phyloP scores from a whole-genome alignment of 169 alveolate species.

The Babesia ovata region DNA sequence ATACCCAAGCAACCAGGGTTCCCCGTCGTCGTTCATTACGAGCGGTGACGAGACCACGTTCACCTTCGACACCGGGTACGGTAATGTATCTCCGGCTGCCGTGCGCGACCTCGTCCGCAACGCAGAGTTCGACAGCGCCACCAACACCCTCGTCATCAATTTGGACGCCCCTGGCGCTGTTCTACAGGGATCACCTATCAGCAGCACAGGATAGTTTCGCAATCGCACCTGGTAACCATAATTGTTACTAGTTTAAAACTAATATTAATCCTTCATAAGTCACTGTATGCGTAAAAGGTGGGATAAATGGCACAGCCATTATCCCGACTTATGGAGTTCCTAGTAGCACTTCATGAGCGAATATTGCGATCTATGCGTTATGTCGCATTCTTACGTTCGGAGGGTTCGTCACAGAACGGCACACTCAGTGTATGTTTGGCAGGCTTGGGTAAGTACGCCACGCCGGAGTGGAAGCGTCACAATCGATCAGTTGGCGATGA shows the following conservation, averaged over 20 bases:
- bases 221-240: neutral
- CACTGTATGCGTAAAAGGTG: too few species aligned
- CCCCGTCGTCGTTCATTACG: conserved; percentile 5
- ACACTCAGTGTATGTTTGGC: too few species aligned
- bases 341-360: too few species aligned
- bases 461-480: too few species aligned
- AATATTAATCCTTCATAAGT: too few species aligned
- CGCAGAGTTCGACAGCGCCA: conserved; percentile 49
- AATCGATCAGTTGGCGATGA: too few species aligned
- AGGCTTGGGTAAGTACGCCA: too few species aligned
- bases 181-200: conserved; percentile 9
- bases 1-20: conserved; percentile 14
- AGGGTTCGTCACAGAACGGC: too few species aligned
- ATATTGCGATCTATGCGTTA: too few species aligned
- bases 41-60: conserved; percentile 16
- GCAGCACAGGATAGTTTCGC: neutral
- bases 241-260: neutral
- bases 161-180: conserved; percentile 63
- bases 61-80: conserved; percentile 45
- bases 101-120: conserved; percentile 35
- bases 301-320: too few species aligned
- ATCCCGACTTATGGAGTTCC: too few species aligned
- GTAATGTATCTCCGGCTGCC: conserved; percentile 64
- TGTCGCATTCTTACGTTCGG: too few species aligned
- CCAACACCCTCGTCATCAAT: conserved; percentile 51